Conservation (phyloP, 441 rosid species). For the Syzygium syzygioides region DNA sequence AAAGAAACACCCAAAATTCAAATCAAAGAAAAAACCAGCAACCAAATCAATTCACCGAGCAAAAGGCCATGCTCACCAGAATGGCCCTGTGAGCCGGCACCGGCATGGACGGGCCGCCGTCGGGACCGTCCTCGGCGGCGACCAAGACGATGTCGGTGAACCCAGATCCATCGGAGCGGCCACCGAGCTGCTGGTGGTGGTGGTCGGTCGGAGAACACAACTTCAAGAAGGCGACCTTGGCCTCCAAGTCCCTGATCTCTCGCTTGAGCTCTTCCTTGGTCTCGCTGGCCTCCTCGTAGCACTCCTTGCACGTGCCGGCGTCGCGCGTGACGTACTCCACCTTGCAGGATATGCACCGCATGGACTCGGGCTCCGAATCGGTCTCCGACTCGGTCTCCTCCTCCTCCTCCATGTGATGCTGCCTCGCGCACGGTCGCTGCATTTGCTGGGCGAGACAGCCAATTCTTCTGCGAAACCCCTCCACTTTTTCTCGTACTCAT, state of each 20-base stretch:
- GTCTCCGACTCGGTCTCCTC: slow-evolving; percentile 27
- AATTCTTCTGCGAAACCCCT: not conserved
- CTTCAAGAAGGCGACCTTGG: slow-evolving; percentile 61
- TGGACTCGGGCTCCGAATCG: not conserved
- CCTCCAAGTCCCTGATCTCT: slow-evolving; percentile 77
- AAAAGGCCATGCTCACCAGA: slow-evolving; percentile 38
- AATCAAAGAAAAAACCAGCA: not conserved
- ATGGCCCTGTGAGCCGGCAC: slow-evolving; percentile 65
- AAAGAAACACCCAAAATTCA: not conserved
- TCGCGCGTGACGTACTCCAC: slow-evolving; percentile 46
- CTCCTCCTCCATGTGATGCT: not conserved
- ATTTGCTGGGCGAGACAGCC: not conserved
- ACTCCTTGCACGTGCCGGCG: slow-evolving; percentile 92
- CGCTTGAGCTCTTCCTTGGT: slow-evolving; percentile 84
- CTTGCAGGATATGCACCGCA: slow-evolving; percentile 71
- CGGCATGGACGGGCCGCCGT: slow-evolving; percentile 34
- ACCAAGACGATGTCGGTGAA: slow-evolving; percentile 73
- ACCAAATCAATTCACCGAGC: not conserved
- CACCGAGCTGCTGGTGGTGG: not conserved
- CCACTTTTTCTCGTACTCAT: not conserved
- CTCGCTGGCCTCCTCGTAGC: slow-evolving; percentile 84
- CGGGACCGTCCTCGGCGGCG: slow-evolving; percentile 36
- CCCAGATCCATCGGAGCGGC: slow-evolving; percentile 15
- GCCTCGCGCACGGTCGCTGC: not conserved
- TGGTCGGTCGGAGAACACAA: slow-evolving; percentile 46